Evolutionary conservation across 257 asterid genomes (phyloP).

Genomic region (Marsdenia floribunda): DNA sequence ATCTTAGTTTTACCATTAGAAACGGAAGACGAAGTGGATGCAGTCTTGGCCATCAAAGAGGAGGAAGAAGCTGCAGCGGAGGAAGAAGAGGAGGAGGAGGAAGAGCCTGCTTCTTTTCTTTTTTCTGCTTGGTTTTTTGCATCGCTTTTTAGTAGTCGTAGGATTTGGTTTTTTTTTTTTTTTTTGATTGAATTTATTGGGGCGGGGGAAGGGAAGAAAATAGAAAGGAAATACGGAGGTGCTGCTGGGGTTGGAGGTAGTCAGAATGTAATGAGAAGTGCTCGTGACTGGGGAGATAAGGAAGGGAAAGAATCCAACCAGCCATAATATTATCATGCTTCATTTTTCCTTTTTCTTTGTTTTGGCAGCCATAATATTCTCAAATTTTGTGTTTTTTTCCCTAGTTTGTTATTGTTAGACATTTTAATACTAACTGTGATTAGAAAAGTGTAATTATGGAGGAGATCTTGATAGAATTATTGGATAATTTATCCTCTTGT

Average conservation of each 20-base stretch:
- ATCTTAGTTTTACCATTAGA: conserved; percentile 35
- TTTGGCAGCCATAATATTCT: too few relatives aligned
- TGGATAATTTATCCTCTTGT: too few relatives aligned
- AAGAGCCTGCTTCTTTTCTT: conserved; percentile 14
- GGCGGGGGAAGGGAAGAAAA: conserved; percentile 16
- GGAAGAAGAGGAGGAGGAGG: neutral
- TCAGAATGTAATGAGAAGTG: conserved; percentile 20
- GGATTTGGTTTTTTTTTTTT: neutral
- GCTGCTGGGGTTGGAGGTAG: neutral
- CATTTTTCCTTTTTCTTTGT: conserved; percentile 1
- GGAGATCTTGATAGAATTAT: too few relatives aligned
- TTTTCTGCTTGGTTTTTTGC: conserved; percentile 48
- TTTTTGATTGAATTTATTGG: conserved; percentile 12
- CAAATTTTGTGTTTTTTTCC: too few relatives aligned
- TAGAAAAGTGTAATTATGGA: too few relatives aligned
- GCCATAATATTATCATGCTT: conserved; percentile 22
- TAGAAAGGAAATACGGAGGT: neutral
- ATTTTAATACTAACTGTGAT: too few relatives aligned
- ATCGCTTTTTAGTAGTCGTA: conserved; percentile 20
- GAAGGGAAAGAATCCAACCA: conserved; percentile 30
- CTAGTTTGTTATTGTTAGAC: too few relatives aligned
- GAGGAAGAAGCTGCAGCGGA: conserved; percentile 3
- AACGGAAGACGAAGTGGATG: neutral
- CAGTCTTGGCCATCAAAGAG: neutral
- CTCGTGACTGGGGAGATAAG: conserved; percentile 48